Evolutionary conservation across 208 protist species (phyloP).

Genomic region (Wallacemonas rigidus): DNA sequence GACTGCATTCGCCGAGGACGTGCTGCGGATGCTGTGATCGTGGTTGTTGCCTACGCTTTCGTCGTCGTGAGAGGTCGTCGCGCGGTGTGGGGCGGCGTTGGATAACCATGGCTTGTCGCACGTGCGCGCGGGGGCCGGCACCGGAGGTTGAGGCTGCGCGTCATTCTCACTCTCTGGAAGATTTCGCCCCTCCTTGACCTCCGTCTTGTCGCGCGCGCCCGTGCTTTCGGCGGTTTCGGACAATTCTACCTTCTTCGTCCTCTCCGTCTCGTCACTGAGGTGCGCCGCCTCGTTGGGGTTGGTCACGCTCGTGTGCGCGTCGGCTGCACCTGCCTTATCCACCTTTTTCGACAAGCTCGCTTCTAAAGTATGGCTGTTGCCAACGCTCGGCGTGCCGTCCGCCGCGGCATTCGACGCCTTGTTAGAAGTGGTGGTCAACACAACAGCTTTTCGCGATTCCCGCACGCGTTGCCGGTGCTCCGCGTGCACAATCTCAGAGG

Average conservation of each 20-base stretch:
- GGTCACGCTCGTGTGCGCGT: too few relatives aligned
- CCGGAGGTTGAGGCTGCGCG: neutral
- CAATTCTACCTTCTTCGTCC: neutral
- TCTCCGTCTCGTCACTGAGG: neutral
- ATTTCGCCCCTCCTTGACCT: neutral
- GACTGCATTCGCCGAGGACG: too few relatives aligned
- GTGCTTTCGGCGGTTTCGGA: neutral
- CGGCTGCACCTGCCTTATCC: too few relatives aligned
- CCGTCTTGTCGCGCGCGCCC: neutral
- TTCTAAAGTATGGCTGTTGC: too few relatives aligned
- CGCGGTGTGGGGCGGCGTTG: neutral
- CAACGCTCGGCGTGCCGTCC: too few relatives aligned
- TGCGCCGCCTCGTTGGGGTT: neutral
- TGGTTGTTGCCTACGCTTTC: neutral
- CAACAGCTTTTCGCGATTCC: neutral
- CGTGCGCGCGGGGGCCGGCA: neutral
- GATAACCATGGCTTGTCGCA: conserved; percentile 14
- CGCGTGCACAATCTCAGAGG: neutral
- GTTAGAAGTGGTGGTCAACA: too few relatives aligned
- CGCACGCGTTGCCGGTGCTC: neutral
- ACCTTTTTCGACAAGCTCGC: too few relatives aligned
- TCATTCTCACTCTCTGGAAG: neutral
- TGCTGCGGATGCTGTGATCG: too few relatives aligned
- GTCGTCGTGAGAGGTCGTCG: neutral
- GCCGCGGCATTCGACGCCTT: too few relatives aligned